Evolutionary conservation across 2,329 filamentous ascomycete species (phyloP), one percentile per base, ranked within the genome.

Genomic region (Dryadomyces quercivorus): DNA sequence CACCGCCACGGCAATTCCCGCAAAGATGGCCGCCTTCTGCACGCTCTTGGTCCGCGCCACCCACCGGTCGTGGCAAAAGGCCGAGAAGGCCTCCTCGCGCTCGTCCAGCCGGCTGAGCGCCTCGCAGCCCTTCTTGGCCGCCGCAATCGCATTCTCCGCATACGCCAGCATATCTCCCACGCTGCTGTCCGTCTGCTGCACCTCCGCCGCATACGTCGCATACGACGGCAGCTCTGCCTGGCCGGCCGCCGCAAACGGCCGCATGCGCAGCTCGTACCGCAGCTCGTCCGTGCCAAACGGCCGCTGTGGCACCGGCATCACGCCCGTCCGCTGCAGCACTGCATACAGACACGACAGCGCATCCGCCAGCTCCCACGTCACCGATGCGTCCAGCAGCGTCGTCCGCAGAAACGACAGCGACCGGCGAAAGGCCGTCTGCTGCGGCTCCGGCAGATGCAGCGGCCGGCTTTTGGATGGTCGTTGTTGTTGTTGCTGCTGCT

Each of bases 251-350:
- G 84, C 73, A 63, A 94, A 95, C 0, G 89, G 88, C 62, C 86
- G 87, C 88, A 95, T 93, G 56, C 91, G 85, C 10, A 94, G 71
- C 60, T 93, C 86, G 66, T 93, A 91, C 13, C 88, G 82, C 5
- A 90, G 71, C 36, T 74, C 69, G 55, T 86, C 78, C 16, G 77
- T 79, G 55, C 82, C 80, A 65, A 90, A 94, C 0, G 85, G 82
- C 1, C 80, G 72, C 0, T 67, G 66, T 5, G 74, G 78, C 0
- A 69, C 55, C 51, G 72, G 69, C 61, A 89, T 60, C 57, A 82
- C 64, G 26, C 67, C 62, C 7, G 86, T 72, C 9, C 86, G 82
- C 31, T 73, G 66, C 1, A 93, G 72, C 1, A 82, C 72, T 0
- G 78, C 78, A 67, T 90, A 92, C 20, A 95, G 71, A 49, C 78